Conservation (phyloP, 495 filamentous ascomycete genomes). For the Xylaria castorea region DNA sequence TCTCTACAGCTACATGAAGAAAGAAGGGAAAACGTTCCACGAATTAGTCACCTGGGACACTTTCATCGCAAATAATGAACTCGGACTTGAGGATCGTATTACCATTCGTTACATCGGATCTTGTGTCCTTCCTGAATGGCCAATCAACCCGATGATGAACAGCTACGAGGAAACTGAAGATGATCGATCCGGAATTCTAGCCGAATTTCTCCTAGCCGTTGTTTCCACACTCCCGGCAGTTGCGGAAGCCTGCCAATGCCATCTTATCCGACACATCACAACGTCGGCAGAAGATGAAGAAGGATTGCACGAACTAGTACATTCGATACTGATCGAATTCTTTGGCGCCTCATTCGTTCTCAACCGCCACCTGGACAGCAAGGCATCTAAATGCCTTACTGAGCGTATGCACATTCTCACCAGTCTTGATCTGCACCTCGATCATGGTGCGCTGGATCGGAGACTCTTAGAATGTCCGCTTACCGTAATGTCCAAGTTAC, state of each 20-base stretch:
- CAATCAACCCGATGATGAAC: background rate
- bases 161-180: conserved; percentile 11
- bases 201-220: conserved; percentile 21
- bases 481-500: background rate
- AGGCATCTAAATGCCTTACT: background rate
- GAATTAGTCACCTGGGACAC: background rate
- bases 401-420: background rate
- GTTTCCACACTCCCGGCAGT: background rate
- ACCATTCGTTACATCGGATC: conserved; percentile 26
- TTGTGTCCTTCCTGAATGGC: background rate
- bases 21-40: background rate
- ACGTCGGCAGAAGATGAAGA: background rate
- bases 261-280: background rate
- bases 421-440: background rate
- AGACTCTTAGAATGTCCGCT: background rate
- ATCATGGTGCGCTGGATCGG: background rate
- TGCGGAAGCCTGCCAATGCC: background rate
- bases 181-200: conserved; percentile 18
- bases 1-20: background rate
- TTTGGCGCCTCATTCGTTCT: conserved; percentile 5
- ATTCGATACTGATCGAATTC: conserved; percentile 17
- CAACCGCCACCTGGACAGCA: conserved; percentile 1
- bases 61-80: background rate
- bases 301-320: background rate
- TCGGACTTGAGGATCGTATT: background rate